Percentiles rank a stretch among this genome's conserved stretches.
Evolutionary conservation across 1,139 yeast species (phyloP).

Genomic region (Pneumocystis wakefieldiae): DNA sequence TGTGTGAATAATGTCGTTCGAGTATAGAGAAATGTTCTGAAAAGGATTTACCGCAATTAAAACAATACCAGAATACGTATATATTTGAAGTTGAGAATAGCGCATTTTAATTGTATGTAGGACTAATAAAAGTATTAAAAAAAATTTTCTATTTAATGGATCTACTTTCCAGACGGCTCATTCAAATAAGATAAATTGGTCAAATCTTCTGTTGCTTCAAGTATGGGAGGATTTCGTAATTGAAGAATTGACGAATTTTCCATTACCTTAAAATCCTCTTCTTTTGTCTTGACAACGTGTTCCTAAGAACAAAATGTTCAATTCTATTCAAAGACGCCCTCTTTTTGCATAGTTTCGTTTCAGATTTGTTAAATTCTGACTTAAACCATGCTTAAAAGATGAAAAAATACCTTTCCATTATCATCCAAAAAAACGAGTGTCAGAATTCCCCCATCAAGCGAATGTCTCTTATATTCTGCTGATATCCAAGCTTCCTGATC

Average conservation of each 20-base stretch:
- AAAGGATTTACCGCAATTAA: conserved; percentile 94
- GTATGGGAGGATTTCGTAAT: conserved; percentile 80
- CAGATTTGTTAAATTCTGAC: not conserved
- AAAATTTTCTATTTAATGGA: conserved; percentile 72
- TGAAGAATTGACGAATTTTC: conserved; percentile 48
- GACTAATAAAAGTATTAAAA: conserved; percentile 27
- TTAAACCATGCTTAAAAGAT: not conserved
- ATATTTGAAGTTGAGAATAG: conserved; percentile 75
- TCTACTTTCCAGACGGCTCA: conserved; percentile 87
- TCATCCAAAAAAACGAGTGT: conserved; percentile 49
- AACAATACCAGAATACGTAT: conserved; percentile 93
- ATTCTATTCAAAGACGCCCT: not conserved
- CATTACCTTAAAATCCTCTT: conserved; percentile 38
- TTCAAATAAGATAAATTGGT: conserved; percentile 82
- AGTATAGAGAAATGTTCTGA: conserved; percentile 77
- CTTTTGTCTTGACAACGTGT: conserved; percentile 13
- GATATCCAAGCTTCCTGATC: conserved; percentile 84
- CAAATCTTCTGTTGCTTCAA: conserved; percentile 88
- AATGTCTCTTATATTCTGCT: conserved; percentile 49
- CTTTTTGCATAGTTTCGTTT: not conserved
- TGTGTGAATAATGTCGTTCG: conserved; percentile 83
- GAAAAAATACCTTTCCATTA: conserved; percentile 29
- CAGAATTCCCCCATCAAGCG: conserved; percentile 37
- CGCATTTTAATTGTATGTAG: conserved; percentile 25
- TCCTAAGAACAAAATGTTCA: not conserved